Base-by-base conservation (phyloP, 2,329 filamentous ascomycete genomes). In the Claviceps fusiformis region DNA sequence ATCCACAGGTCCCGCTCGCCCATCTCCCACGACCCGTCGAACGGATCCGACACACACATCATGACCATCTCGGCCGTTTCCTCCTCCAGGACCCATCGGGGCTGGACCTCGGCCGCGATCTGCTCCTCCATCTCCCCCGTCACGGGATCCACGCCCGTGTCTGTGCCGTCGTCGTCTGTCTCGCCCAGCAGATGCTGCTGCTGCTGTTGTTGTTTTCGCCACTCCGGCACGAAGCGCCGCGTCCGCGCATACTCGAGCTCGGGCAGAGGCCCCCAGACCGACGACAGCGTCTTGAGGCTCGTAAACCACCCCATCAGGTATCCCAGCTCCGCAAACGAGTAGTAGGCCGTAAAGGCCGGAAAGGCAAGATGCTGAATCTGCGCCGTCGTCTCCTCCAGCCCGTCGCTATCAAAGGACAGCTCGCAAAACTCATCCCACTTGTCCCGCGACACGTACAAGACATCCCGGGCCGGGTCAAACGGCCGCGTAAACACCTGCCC, bases 271-370 rank as follows among this genome's bases (percentile, higher is more conserved):
- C 60, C 62, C 63, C 63, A 67, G 19, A 67, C 43, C 19, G 57
- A 54, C 17, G 57, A 61, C 19, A 68, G 45, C 8, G 52, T 51
- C 45, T 55, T 27, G 13, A 67, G 52, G 24, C 60, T 56, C 27
- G 59, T 54, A 54, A 63, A 52, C 13, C 29, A 45, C 4, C 50
- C 46, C 37, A 65, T 45, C 2, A 62, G 7, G 13, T 17, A 7
- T 2, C 49, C 53, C 5, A 67, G 46, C 35, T 48, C 56, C 8
- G 9, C 24, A 53, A 59, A 54, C 58, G 58, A 62, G 56, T 63
- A 61, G 55, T 65, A 65, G 5, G 60, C 61, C 19, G 59, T 62
- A 31, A 62, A 63, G 2, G 62, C 63, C 0, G 65, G 61, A 4
- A 67, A 33, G 2, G 62, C 64, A 4, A 67, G 59, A 44, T 62